Evolutionary conservation across 805 yeast species (phyloP).

Genomic region (Candida dajiaensis): DNA sequence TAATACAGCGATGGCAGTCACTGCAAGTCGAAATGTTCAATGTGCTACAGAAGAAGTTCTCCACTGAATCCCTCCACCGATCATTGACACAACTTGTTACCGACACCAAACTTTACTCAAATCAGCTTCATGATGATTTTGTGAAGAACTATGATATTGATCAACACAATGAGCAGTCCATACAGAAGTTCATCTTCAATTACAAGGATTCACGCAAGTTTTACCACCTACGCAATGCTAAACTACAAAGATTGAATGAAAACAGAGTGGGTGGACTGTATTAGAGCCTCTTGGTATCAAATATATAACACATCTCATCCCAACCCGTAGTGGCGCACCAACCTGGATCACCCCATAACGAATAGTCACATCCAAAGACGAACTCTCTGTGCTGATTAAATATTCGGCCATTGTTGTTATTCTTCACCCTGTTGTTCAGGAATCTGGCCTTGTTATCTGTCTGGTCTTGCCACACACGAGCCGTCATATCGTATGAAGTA

Average conservation of each 20-base stretch:
- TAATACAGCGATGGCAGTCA: conserved; percentile 29
- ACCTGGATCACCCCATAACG: conserved; percentile 94
- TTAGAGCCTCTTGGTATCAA: conserved; percentile 56
- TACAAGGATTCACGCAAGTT: conserved; percentile 36
- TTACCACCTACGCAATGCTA: conserved; percentile 41
- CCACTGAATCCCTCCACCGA: conserved; percentile 28
- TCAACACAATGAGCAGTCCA: conserved; percentile 26
- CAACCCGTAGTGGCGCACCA: conserved; percentile 94
- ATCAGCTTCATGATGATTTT: conserved; percentile 29
- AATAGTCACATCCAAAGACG: conserved; percentile 91
- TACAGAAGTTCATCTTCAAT: conserved; percentile 31
- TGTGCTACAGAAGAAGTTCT: conserved; percentile 28
- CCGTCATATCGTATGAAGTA: conserved; percentile 90
- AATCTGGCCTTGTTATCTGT: conserved; percentile 53
- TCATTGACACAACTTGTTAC: conserved; percentile 25
- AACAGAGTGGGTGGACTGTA: conserved; percentile 20
- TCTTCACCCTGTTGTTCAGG: conserved; percentile 38
- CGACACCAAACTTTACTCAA: conserved; percentile 29
- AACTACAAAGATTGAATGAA: conserved; percentile 39
- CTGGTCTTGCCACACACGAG: conserved; percentile 76
- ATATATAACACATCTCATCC: conserved; percentile 92
- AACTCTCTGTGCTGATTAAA: conserved; percentile 79
- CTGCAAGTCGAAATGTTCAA: conserved; percentile 29
- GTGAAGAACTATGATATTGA: conserved; percentile 16
- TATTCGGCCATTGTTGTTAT: conserved; percentile 45